Evolutionary conservation across 2,329 filamentous ascomycete genomes (phyloP).

Genomic region (Ophiostoma sp.): DNA sequence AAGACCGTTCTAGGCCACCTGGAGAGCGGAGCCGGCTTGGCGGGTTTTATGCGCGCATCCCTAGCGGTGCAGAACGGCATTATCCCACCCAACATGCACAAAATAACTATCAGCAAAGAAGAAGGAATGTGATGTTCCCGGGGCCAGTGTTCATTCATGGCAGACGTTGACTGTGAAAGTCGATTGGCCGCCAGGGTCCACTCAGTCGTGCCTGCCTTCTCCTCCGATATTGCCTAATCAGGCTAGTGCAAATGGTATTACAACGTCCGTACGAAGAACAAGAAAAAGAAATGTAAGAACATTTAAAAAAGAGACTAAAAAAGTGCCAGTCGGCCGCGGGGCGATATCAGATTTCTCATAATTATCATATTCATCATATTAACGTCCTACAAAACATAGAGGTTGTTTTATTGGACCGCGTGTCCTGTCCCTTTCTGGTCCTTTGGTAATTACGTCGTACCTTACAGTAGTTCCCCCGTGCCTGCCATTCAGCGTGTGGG

Average conservation of each 20-base stretch:
- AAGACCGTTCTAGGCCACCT: constrained; percentile 52
- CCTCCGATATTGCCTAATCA: constrained; percentile 15
- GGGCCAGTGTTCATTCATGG: too few relatives aligned
- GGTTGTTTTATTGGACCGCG: constrained; percentile 9
- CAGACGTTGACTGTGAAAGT: constrained; percentile 3
- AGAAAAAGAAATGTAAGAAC: not conserved
- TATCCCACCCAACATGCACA: constrained; percentile 47
- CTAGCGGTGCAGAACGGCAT: constrained; percentile 43
- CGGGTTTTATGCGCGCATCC: constrained; percentile 49
- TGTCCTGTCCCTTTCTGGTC: not conserved
- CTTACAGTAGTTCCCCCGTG: constrained; percentile 16
- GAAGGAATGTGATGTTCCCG: not conserved
- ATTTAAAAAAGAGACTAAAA: not conserved
- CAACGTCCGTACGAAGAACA: not conserved
- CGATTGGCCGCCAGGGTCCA: not conserved
- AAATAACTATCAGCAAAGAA: not conserved
- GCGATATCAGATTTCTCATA: not conserved
- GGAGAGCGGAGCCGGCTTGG: constrained; percentile 52
- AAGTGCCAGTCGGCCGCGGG: not conserved
- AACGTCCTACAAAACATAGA: not conserved
- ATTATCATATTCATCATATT: constrained; percentile 1
- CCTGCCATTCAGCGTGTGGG: not conserved
- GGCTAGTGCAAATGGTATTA: not conserved
- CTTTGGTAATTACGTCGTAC: not conserved
- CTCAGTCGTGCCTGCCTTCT: not conserved